A percentile compares a stretch with the other conserved stretches of the same genome.
Conservation (phyloP, 2,329 filamentous ascomycete species). For the Blastomyces parvus region DNA sequence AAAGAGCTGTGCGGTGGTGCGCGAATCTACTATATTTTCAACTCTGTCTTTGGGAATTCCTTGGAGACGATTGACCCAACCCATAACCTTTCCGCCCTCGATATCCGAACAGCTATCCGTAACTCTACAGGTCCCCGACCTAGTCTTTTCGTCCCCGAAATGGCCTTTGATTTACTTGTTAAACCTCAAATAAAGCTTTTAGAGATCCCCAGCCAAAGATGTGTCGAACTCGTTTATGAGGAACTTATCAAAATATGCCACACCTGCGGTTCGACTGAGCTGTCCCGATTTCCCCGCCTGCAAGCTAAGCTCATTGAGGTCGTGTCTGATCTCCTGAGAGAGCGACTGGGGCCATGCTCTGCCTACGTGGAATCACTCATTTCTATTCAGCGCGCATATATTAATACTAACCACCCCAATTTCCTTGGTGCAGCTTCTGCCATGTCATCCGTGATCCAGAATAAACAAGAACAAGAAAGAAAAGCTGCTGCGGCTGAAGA, state of each 20-base stretch:
- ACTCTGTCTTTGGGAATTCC: slow-evolving; percentile 94
- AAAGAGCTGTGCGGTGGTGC: slow-evolving; percentile 94
- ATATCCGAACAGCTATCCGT: slow-evolving; percentile 93
- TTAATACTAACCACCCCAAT: slow-evolving; percentile 98
- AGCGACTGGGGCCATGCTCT: slow-evolving; percentile 81
- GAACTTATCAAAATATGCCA: slow-evolving; percentile 99
- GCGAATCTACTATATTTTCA: slow-evolving; percentile 98
- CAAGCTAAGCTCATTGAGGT: slow-evolving; percentile 98
- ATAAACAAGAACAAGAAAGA: slow-evolving; percentile 88
- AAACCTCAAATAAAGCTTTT: slow-evolving; percentile 98
- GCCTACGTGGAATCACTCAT: slow-evolving; percentile 93
- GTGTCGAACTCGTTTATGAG: slow-evolving; percentile 96
- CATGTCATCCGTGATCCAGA: slow-evolving; percentile 93
- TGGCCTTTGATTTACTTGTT: slow-evolving; percentile 93
- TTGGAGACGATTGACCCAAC: slow-evolving; percentile 94
- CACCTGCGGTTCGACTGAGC: slow-evolving; percentile 90
- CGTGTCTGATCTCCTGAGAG: slow-evolving; percentile 86
- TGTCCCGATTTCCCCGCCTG: slow-evolving; percentile 80
- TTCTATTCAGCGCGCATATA: slow-evolving; percentile 93
- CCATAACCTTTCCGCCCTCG: slow-evolving; percentile 82
- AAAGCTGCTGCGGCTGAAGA: slow-evolving; percentile 72
- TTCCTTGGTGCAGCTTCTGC: slow-evolving; percentile 93
- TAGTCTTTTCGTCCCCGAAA: slow-evolving; percentile 91
- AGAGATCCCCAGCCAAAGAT: slow-evolving; percentile 88
- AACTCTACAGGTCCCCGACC: slow-evolving; percentile 95